Evolutionary conservation across 495 filamentous ascomycete species (phyloP).

Genomic region (Apodospora peruviana): DNA sequence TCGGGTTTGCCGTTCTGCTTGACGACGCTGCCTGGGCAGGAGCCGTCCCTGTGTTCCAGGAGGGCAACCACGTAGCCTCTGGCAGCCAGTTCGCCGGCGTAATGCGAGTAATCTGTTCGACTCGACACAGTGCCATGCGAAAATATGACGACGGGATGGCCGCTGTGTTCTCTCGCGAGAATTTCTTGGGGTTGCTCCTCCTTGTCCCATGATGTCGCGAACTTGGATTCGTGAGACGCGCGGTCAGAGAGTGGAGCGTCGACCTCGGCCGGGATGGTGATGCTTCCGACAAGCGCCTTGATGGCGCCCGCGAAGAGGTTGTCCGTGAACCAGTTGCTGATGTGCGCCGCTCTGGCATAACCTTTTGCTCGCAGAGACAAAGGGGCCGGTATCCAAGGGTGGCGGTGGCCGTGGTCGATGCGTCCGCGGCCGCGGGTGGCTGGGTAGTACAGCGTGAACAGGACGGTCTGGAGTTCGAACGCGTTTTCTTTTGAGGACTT

Average conservation of each 20-base stretch:
- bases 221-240: conserved; percentile 9
- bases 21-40: conserved; percentile 42
- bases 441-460: conserved; percentile 48
- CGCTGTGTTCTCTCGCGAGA: conserved; percentile 11
- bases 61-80: conserved; percentile 47
- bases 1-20: conserved; percentile 21
- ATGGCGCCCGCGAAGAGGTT: conserved; percentile 29
- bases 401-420: conserved; percentile 14
- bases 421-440: conserved; percentile 17
- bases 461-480: conserved; percentile 41
- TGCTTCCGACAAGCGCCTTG: conserved; percentile 29
- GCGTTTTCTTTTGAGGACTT: conserved; percentile 30
- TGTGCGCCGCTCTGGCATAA: conserved; percentile 40
- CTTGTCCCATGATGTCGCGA: conserved; percentile 16
- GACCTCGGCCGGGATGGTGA: conserved; percentile 40
- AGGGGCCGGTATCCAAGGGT: conserved; percentile 46
- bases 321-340: conserved; percentile 36
- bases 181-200: conserved; percentile 14
- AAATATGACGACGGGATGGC: conserved; percentile 45
- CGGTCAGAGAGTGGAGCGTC: conserved; percentile 34
- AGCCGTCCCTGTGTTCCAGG: conserved; percentile 51
- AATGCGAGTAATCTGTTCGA: conserved; percentile 48
- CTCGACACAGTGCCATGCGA: conserved; percentile 49
- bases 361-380: conserved; percentile 44
- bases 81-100: conserved; percentile 47